phyloP scores from a whole-genome alignment of 495 filamentous ascomycete species.

The Elaphomyces granulatus region DNA sequence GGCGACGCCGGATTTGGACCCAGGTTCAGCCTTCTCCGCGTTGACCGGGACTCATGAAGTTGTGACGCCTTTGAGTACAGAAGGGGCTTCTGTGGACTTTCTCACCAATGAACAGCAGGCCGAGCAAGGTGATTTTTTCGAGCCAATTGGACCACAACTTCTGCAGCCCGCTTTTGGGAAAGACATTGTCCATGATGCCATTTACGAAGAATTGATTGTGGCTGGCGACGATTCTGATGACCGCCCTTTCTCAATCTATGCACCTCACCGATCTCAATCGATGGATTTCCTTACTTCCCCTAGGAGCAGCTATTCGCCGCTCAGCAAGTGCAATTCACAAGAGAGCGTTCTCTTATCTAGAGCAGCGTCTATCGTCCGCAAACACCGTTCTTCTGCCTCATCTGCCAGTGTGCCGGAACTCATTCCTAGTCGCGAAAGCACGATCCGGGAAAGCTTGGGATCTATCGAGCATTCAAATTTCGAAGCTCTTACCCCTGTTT shows the following conservation, averaged over 20 bases:
- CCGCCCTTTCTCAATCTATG: constrained; percentile 26
- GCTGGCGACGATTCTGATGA: constrained; percentile 33
- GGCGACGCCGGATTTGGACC: constrained; percentile 27
- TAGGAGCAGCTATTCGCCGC: constrained; percentile 39
- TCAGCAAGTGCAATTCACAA: constrained; percentile 45
- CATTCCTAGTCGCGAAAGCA: constrained; percentile 33
- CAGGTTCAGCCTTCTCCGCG: constrained; percentile 23
- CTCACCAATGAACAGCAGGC: constrained; percentile 3
- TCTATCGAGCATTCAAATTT: constrained; percentile 16
- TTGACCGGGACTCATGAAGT: constrained; percentile 20
- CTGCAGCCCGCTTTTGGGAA: constrained; percentile 19
- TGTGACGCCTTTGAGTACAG: constrained; percentile 21
- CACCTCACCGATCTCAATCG: constrained; percentile 23
- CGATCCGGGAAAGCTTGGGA: constrained; percentile 20
- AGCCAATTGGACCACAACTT: constrained; percentile 20
- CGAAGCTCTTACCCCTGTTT: constrained; percentile 2
- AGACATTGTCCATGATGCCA: constrained; percentile 26
- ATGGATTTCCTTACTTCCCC: constrained; percentile 29
- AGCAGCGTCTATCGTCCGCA: constrained; percentile 34
- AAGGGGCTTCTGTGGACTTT: constrained; percentile 4
- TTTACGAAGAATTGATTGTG: constrained; percentile 36
- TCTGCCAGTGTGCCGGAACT: constrained; percentile 43
- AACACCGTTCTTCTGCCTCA: constrained; percentile 41
- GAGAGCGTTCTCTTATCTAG: constrained; percentile 40
- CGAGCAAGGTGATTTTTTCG: constrained; percentile 21